Evolutionary conservation across 768 basidiomycete species (phyloP), one percentile per base, ranked within the genome.

Genomic region (Amanita pseudoporphyria): DNA sequence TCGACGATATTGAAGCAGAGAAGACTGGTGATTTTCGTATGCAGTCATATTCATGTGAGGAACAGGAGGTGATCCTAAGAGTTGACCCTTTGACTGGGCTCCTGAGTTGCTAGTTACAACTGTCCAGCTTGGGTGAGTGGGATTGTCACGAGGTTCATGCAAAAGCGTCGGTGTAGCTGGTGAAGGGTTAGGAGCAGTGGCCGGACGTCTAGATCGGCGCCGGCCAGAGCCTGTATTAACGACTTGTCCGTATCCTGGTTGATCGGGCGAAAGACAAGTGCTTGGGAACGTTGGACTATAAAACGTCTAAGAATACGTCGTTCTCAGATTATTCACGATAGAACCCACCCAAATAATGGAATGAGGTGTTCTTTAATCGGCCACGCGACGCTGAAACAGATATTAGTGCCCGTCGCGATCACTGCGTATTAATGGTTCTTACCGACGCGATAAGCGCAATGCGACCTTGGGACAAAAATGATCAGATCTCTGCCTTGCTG

Each of bases 211-310:
- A 18, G 77, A 65, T 39, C 83, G 74, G 43, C 84, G 76, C 53
- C 82, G 74, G n/a, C 73, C 75, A 22, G 77, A 68, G 28, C 75
- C 71, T 26, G 70, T 72, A 38, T 81, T 70, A 14, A 90, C 78
- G 41, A 92, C 82, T 61, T 91, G 88, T 19, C 90, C 89, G 63
- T 82, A 93, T 6, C 90, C 89, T 30, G 87, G 78, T 55, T 89
- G 86, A 63, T 88, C 87, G 45, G 89, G 89, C 1, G 87, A 79
- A 45, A 93, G 69, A 61, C 89, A 93, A 24, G 84, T 87, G 47
- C 72, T 78, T 6, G 89, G 88, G 61, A 92, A 92, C 41, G 79
- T 87, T 19, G 89, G 89, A 0, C 89, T 90, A 60, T 18, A 52
- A 52, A 54, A 26, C 22, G 7, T 9, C 37, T 36, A 13, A 26